A percentile compares a stretch with the other conserved stretches of the same genome.
These are phyloP conservation scores for Cyclostephanos tholiformis DNA, from an alignment of 108 stramenopile genomes.

Conservation along the genomic window DNA sequence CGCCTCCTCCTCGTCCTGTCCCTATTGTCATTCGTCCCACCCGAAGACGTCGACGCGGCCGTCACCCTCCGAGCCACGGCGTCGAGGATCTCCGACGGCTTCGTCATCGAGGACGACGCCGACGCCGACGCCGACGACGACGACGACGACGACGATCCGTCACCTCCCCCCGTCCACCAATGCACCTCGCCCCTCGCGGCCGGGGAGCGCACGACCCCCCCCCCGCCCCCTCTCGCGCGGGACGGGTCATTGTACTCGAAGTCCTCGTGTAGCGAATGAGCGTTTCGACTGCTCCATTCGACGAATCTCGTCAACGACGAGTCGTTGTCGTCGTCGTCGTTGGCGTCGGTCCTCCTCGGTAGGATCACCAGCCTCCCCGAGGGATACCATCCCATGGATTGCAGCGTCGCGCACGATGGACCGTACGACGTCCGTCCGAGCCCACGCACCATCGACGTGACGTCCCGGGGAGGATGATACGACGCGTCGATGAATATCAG, in stretches of 20 bases:
- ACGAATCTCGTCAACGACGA: slow-evolving; percentile 25
- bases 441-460: slow-evolving; percentile 40
- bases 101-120: slow-evolving; percentile 9
- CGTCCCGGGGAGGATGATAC: slow-evolving; percentile 61
- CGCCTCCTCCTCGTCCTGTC: slow-evolving; percentile 30
- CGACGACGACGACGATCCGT: neutral
- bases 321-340: slow-evolving; percentile 42
- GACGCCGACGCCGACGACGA: slow-evolving; percentile 49
- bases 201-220: neutral
- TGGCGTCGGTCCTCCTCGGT: slow-evolving; percentile 19
- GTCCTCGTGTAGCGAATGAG: slow-evolving; percentile 26
- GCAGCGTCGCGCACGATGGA: slow-evolving; percentile 65
- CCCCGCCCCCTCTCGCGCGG: neutral
- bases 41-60: slow-evolving; percentile 15
- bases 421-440: slow-evolving; percentile 49
- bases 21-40: slow-evolving; percentile 3
- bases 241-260: slow-evolving; percentile 40
- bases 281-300: slow-evolving; percentile 33
- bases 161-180: slow-evolving; percentile 40
- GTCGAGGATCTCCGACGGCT: slow-evolving; percentile 69
- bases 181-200: neutral
- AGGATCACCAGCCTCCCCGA: slow-evolving; percentile 61
- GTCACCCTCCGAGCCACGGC: slow-evolving; percentile 57
- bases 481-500: slow-evolving; percentile 27
- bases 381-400: slow-evolving; percentile 75